A percentile compares a stretch with the other conserved stretches of the same genome.
Conservation (phyloP, 768 basidiomycete species). For the Lactarius tabidus region DNA sequence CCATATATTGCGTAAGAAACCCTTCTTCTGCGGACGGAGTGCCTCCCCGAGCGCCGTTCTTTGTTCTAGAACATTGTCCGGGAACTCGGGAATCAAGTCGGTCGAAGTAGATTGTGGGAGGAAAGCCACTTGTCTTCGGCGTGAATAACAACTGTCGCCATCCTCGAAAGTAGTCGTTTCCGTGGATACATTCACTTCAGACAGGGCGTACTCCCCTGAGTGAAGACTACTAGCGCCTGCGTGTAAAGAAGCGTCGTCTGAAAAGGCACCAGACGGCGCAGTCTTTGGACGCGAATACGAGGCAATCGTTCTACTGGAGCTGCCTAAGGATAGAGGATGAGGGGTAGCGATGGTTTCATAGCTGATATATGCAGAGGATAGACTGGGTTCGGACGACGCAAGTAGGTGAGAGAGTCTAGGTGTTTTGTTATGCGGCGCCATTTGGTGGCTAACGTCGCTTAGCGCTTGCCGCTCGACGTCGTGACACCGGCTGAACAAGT, state of each 20-base stretch:
- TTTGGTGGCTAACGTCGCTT: slow-evolving; percentile 52
- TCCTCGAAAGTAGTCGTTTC: neutral
- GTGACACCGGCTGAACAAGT: slow-evolving; percentile 57
- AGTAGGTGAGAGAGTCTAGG: neutral
- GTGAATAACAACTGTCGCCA: slow-evolving; percentile 3
- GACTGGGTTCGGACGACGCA: slow-evolving; percentile 3
- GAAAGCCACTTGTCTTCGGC: slow-evolving; percentile 26
- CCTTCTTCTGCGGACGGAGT: slow-evolving; percentile 31
- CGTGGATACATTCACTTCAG: neutral
- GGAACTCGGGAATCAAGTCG: slow-evolving; percentile 46
- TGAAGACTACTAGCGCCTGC: slow-evolving; percentile 24
- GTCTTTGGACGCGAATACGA: slow-evolving; percentile 20
- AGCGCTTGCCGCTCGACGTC: slow-evolving; percentile 70
- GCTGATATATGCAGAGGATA: neutral
- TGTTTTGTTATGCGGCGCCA: neutral
- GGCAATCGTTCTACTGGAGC: slow-evolving; percentile 20
- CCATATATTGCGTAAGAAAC: slow-evolving; percentile 41
- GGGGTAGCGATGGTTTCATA: neutral
- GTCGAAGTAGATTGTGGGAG: slow-evolving; percentile 53
- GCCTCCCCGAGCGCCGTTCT: neutral
- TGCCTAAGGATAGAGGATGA: neutral
- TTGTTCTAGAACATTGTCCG: neutral
- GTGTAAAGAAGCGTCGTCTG: slow-evolving; percentile 26
- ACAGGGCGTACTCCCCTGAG: slow-evolving; percentile 8
- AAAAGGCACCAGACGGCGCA: slow-evolving; percentile 17